A percentile compares a stretch with the other conserved stretches of the same genome.
Evolutionary conservation across 371 early-diverging fungal species (phyloP).

Genomic region (Lichtheimia ornata): DNA sequence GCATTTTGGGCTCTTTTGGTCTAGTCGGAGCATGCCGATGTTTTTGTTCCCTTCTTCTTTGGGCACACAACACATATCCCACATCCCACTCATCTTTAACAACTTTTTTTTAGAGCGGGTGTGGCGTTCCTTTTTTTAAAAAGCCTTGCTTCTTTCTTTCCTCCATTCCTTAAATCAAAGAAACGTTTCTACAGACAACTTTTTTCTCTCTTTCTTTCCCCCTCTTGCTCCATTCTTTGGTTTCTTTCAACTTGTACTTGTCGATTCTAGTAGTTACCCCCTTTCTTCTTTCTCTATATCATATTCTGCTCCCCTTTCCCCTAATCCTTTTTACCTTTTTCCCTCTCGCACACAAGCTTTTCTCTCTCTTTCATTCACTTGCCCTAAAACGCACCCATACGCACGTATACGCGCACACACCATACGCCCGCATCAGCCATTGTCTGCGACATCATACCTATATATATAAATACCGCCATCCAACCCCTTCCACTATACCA

Average conservation of each 20-base stretch:
- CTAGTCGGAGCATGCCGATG: background rate
- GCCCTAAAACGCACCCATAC: background rate
- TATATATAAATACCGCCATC: background rate
- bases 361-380: background rate
- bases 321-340: constrained; percentile 1
- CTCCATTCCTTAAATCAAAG: constrained; percentile 3
- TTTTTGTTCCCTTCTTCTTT: constrained; percentile 9
- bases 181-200: background rate
- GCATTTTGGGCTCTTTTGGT: constrained; percentile 7
- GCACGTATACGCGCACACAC: no score
- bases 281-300: constrained; percentile 1
- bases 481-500: background rate
- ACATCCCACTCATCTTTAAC: constrained; percentile 3
- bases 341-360: background rate
- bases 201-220: constrained; percentile 7
- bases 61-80: background rate
- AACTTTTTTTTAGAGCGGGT: background rate
- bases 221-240: constrained; percentile 4
- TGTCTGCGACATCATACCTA: no score
- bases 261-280: background rate
- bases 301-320: constrained; percentile 8
- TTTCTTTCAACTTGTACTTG: constrained; percentile 4
- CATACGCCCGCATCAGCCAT: no score
- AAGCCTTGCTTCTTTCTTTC: constrained; percentile 5
- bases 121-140: constrained; percentile 14